Evolutionary conservation across 768 basidiomycete genomes (phyloP).

Genomic region (Suillus plorans): DNA sequence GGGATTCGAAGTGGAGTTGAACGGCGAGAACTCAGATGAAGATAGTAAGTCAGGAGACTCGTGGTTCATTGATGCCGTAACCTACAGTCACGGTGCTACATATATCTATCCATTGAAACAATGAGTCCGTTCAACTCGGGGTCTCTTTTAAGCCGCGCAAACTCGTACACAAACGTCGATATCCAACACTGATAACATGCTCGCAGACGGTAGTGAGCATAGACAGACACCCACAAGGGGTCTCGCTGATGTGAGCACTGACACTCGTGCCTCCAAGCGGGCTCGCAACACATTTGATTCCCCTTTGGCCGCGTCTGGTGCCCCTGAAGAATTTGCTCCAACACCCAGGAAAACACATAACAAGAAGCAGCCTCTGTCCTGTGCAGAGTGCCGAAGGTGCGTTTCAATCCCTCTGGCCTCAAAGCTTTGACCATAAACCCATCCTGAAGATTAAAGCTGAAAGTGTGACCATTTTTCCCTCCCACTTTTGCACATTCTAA

Average conservation of each 20-base stretch:
- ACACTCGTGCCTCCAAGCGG: slow-evolving; percentile 45
- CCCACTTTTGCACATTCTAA: neutral
- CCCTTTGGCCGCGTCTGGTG: slow-evolving; percentile 8
- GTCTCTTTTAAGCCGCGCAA: slow-evolving; percentile 11
- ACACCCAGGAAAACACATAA: slow-evolving; percentile 15
- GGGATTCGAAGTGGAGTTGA: slow-evolving; percentile 7
- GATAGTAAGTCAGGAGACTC: slow-evolving; percentile 12
- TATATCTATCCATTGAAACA: slow-evolving; percentile 13
- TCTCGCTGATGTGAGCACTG: slow-evolving; percentile 12
- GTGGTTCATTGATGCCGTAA: slow-evolving; percentile 16
- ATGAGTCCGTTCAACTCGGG: slow-evolving; percentile 18
- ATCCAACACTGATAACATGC: slow-evolving; percentile 27
- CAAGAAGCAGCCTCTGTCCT: slow-evolving; percentile 51
- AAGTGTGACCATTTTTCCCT: slow-evolving; percentile 36
- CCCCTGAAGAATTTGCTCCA: slow-evolving; percentile 15
- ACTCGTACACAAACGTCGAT: slow-evolving; percentile 20
- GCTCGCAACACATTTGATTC: slow-evolving; percentile 37
- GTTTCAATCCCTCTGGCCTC: slow-evolving; percentile 12
- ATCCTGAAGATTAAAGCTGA: slow-evolving; percentile 47
- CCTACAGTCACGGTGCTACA: slow-evolving; percentile 3
- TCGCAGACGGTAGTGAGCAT: slow-evolving; percentile 3
- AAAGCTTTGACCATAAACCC: neutral
- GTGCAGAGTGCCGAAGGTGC: slow-evolving; percentile 62
- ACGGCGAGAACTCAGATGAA: slow-evolving; percentile 12
- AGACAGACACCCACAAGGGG: neutral